phyloP scores from a whole-genome alignment of 1,284 basidiomycete species.

The Leucoagaricus sp. region DNA sequence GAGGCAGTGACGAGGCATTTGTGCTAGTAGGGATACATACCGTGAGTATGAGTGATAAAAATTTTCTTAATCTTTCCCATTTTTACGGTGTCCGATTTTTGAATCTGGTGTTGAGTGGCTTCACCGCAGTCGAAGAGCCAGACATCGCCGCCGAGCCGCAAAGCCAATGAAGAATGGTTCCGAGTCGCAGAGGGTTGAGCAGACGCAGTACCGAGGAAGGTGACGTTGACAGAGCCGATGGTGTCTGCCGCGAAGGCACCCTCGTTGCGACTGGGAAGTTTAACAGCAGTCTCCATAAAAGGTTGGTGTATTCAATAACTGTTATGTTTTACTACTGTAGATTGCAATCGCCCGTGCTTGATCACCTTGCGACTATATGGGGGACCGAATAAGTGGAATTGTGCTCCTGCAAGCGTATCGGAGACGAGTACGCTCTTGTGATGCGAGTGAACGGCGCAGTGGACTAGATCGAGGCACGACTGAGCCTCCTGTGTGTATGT shows the following conservation, averaged over 20 bases:
- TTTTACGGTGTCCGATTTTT: conserved; percentile 63
- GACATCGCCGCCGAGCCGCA: conserved; percentile 64
- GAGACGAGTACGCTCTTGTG: too few relatives aligned
- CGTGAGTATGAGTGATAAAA: conserved; percentile 92
- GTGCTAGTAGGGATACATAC: conserved; percentile 40
- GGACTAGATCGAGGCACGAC: too few relatives aligned
- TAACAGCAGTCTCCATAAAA: too few relatives aligned
- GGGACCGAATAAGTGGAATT: too few relatives aligned
- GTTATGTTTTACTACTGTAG: too few relatives aligned
- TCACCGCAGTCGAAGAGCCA: conserved; percentile 94
- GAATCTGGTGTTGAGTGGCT: conserved; percentile 82
- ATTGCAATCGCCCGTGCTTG: too few relatives aligned
- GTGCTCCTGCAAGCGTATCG: too few relatives aligned
- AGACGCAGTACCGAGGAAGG: conserved; percentile 78
- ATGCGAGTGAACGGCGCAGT: too few relatives aligned
- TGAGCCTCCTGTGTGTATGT: too few relatives aligned
- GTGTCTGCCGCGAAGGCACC: not conserved
- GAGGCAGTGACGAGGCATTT: not conserved
- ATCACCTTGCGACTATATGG: too few relatives aligned
- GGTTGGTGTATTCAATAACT: too few relatives aligned
- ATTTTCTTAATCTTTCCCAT: conserved; percentile 84
- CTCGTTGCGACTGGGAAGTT: too few relatives aligned
- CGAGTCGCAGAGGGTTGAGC: conserved; percentile 75
- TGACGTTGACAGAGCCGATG: conserved; percentile 43
- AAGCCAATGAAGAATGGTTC: conserved; percentile 70